Conservation (phyloP, 2,329 filamentous ascomycete species). For the Monosporascus sp. region DNA sequence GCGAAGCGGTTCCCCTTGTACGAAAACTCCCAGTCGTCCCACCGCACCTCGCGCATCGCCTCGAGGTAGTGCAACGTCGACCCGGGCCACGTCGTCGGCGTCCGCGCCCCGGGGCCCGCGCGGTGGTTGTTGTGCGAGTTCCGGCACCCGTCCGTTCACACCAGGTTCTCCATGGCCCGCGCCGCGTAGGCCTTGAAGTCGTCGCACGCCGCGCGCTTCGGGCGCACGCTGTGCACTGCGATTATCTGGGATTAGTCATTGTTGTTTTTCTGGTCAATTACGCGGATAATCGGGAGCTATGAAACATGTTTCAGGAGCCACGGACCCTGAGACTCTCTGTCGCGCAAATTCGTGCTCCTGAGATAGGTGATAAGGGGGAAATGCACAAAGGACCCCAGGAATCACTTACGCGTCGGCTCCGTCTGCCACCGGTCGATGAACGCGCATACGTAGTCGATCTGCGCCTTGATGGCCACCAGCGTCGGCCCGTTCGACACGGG, state of each 20-base stretch:
- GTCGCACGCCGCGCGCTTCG: constrained; percentile 39
- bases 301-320: too few relatives aligned
- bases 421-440: constrained; percentile 44
- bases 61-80: constrained; percentile 45
- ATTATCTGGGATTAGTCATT: too few relatives aligned
- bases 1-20: constrained; percentile 32
- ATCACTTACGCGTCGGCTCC: constrained; percentile 27
- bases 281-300: not conserved
- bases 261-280: not conserved
- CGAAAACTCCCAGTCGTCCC: constrained; percentile 41
- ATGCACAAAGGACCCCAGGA: too few relatives aligned
- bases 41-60: constrained; percentile 35
- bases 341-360: too few relatives aligned
- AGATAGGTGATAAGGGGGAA: too few relatives aligned
- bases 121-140: constrained; percentile 43
- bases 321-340: too few relatives aligned
- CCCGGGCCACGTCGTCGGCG: constrained; percentile 40
- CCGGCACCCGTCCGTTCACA: constrained; percentile 40
- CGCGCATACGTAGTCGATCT: constrained; percentile 45
- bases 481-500: constrained; percentile 31
- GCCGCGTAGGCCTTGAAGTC: constrained; percentile 46
- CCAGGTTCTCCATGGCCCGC: constrained; percentile 37
- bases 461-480: constrained; percentile 32
- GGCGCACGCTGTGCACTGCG: constrained; percentile 31
- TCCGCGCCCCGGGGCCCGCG: constrained; percentile 30